Base-by-base conservation (phyloP, 805 yeast species). In the Saturnispora quitensis region DNA sequence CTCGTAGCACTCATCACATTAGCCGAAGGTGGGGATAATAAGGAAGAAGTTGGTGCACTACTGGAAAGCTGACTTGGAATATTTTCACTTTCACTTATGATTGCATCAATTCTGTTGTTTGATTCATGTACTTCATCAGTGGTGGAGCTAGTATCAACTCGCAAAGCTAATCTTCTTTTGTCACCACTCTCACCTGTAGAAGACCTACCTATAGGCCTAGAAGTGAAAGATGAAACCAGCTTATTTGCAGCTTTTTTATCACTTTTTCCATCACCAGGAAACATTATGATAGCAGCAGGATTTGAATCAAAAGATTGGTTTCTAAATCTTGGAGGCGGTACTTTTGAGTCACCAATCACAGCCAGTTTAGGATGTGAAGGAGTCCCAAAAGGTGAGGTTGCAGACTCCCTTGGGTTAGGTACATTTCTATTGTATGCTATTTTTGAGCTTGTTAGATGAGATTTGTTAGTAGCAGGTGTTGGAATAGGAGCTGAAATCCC, bases 281-380 rank as follows among this genome's bases (percentile, higher is more conserved):
- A 67, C 46, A 77, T 62, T 25, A 77, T 68, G 20, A 77, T 77
- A 1, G 81, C 78, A n/a, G 50, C 43, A 4, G 48, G 46, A 6
- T 47, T 48, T 4, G 43, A 54, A 15, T 42, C 42, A 10, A 58
- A 33, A 17, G 27, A 44, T 35, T 53, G 47, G 25, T 52, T 55
- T 44, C 40, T 58, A 28, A 48, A 57, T 45, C 64, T 52, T 12
- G 68, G 70, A 2, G 68, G 63, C 1, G 68, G 69, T 3, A 64
- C 54, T 15, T 57, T 50, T 45, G 57, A 62, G 8, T 63, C 67
- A 2, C 68, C 69, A 28, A 63, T 36, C 5, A 65, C 57, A 1
- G 68, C 68, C 22, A 61, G 58, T 46, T 62, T 65, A 36, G 51
- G 27, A 9, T 40, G 44, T 5, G 44, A 12, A 3, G 38, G 45